Evolutionary conservation across 2,329 filamentous ascomycete genomes (phyloP).

Genomic region (Coniochaeta sp.): DNA sequence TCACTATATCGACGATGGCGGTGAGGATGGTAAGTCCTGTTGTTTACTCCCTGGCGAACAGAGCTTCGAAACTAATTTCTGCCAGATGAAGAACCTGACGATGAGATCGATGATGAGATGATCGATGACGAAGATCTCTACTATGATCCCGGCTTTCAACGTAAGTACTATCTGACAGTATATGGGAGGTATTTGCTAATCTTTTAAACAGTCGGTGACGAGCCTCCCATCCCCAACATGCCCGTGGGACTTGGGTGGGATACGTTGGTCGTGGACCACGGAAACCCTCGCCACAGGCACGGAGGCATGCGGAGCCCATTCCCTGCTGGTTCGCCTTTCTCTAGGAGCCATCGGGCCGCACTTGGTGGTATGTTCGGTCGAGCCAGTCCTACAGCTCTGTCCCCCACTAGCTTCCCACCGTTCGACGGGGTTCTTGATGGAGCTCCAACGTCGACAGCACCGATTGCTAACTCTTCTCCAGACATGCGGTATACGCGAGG

Average conservation of each 20-base stretch:
- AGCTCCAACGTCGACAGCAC: neutral
- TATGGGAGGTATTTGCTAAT: neutral
- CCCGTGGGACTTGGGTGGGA: conserved; percentile 50
- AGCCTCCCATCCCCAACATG: conserved; percentile 34
- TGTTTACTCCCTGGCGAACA: neutral
- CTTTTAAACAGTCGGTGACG: conserved; percentile 24
- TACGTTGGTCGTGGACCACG: conserved; percentile 40
- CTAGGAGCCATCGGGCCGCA: conserved; percentile 44
- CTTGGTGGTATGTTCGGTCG: conserved; percentile 35
- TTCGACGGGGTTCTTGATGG: neutral
- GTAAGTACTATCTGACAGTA: conserved; percentile 30
- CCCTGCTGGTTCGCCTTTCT: neutral
- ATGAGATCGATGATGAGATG: conserved; percentile 57
- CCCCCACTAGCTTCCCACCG: neutral
- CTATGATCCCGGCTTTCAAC: conserved; percentile 50
- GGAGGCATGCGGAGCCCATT: conserved; percentile 45
- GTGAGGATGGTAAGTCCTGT: conserved; percentile 43
- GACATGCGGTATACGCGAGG: conserved; percentile 34
- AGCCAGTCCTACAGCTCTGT: neutral
- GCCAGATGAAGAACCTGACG: conserved; percentile 51
- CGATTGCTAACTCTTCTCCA: conserved; percentile 13
- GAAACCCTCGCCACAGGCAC: conserved; percentile 46
- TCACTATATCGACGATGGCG: conserved; percentile 47
- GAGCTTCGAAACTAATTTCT: conserved; percentile 3
- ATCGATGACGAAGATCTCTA: conserved; percentile 65